Evolutionary conservation across 768 basidiomycete genomes (phyloP).

Genomic region (Russula ochroleuca): DNA sequence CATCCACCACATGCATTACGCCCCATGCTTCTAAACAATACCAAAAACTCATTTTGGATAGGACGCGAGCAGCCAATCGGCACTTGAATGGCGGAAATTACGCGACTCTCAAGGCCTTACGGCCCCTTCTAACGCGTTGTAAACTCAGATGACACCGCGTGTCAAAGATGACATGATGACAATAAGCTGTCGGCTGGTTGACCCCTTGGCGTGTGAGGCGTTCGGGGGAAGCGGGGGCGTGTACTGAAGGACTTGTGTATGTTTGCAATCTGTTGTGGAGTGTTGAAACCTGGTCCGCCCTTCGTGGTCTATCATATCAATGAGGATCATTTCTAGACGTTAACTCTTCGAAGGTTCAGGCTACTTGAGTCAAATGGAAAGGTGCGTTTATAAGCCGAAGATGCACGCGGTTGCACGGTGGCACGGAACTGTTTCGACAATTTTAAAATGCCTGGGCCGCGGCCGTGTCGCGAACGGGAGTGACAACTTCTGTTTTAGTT

Average conservation of each 20-base stretch:
- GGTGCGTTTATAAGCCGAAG: constrained; percentile 2
- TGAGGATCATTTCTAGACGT: constrained; percentile 12
- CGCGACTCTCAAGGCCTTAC: neutral
- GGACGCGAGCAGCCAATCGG: constrained; percentile 5
- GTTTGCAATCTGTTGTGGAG: neutral
- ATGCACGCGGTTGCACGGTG: neutral
- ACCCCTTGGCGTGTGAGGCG: neutral
- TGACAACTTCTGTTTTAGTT: constrained; percentile 3
- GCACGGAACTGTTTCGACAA: neutral
- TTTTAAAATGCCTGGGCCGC: neutral
- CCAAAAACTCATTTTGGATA: neutral
- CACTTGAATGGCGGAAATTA: constrained; percentile 14
- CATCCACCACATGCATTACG: neutral
- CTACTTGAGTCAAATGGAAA: neutral
- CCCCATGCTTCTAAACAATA: neutral
- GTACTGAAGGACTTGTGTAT: neutral
- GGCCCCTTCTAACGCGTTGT: neutral
- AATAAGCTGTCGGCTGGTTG: neutral
- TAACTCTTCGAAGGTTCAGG: neutral
- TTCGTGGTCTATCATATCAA: neutral
- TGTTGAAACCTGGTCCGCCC: neutral
- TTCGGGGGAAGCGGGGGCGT: neutral
- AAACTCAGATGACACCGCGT: neutral
- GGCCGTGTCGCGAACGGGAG: neutral
- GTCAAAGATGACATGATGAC: neutral